These are phyloP conservation scores for Termitomyces sp. DNA, from an alignment of 768 basidiomycete genomes.

Conservation along the genomic window DNA sequence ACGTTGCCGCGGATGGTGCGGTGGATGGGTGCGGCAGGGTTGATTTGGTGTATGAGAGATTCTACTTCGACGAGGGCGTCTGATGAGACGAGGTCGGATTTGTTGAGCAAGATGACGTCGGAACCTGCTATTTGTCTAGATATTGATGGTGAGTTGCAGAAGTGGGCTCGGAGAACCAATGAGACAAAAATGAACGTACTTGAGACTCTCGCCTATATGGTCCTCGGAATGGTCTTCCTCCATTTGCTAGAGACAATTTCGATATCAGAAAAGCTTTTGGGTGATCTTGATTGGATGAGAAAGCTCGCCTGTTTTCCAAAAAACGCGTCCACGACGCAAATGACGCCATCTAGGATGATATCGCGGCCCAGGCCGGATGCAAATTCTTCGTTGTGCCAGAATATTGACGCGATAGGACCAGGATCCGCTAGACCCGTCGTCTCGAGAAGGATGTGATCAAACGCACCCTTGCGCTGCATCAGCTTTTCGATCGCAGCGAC, in stretches of 20 bases:
- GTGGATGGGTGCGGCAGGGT: constrained; percentile 74
- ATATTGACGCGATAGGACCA: constrained; percentile 83
- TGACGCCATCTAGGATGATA: constrained; percentile 80
- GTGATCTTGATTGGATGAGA: background rate
- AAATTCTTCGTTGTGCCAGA: constrained; percentile 85
- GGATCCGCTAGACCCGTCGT: constrained; percentile 97
- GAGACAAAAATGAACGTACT: constrained; percentile 38
- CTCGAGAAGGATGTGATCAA: constrained; percentile 95
- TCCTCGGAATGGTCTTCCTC: constrained; percentile 67
- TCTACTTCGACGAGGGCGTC: constrained; percentile 44
- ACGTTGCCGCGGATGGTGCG: constrained; percentile 66
- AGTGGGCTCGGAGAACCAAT: background rate
- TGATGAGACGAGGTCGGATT: constrained; percentile 66
- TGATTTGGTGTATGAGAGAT: constrained; percentile 61
- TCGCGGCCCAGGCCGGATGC: constrained; percentile 60
- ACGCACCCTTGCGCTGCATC: constrained; percentile 78
- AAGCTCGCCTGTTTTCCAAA: constrained; percentile 52
- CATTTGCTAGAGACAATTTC: constrained; percentile 60
- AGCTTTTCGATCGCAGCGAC: constrained; percentile 91
- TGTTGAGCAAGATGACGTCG: constrained; percentile 91
- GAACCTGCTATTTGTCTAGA: constrained; percentile 87
- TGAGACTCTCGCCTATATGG: constrained; percentile 67
- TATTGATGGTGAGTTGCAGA: background rate
- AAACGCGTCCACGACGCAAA: constrained; percentile 87
- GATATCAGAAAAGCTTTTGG: background rate